Conservation (phyloP, 225 moss, liverwort and hornwort species). For the Anthoceros angustus region DNA sequence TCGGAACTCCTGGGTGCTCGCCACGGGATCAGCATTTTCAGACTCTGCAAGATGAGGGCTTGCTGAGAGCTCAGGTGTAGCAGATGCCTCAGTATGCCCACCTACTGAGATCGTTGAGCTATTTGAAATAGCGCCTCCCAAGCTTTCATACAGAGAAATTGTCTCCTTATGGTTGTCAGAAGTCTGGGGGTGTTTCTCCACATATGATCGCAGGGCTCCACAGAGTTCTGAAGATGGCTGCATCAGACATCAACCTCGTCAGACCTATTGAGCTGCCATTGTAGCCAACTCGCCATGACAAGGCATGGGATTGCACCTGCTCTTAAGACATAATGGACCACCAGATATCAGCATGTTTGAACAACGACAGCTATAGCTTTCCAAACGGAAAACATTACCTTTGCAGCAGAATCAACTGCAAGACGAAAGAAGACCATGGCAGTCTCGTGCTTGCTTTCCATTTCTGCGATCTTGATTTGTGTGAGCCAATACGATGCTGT, state of each 20-base stretch:
- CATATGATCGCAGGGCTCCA: background rate
- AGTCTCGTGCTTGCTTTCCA: background rate
- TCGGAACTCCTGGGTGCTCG: too few species aligned
- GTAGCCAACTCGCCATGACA: background rate
- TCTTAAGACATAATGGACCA: background rate
- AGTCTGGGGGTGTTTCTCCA: background rate
- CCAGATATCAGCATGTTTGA: background rate
- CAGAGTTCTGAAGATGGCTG: background rate
- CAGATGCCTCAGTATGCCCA: background rate
- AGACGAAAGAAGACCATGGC: background rate
- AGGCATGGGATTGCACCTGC: background rate
- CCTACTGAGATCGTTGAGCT: background rate
- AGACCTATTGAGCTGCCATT: background rate
- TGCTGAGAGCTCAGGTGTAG: background rate
- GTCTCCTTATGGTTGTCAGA: background rate
- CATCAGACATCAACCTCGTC: background rate
- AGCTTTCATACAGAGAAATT: background rate
- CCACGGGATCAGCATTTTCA: background rate
- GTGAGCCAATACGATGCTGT: background rate
- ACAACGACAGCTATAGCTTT: background rate
- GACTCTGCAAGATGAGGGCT: background rate
- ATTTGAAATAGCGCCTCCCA: background rate
- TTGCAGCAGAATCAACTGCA: background rate
- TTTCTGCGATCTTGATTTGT: background rate
- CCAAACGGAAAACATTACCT: background rate